These are phyloP conservation scores for Laburnicola sp. DNA, from an alignment of 2,329 filamentous ascomycete species.

Conservation along the genomic window DNA sequence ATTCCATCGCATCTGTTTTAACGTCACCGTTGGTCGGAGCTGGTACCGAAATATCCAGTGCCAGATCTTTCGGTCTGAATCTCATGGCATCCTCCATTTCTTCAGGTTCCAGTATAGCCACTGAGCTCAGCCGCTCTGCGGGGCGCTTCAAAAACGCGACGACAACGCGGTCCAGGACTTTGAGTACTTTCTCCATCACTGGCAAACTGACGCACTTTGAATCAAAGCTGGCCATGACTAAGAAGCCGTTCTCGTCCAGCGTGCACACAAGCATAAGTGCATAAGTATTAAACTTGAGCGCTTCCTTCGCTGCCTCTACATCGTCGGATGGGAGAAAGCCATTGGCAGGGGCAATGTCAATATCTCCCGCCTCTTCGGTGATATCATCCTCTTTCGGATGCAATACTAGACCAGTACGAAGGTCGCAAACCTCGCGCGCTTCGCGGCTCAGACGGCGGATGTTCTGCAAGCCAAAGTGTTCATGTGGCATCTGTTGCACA, in stretches of 20 bases:
- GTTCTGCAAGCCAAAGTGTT: constrained; percentile 65
- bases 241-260: constrained; percentile 58
- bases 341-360: constrained; percentile 49
- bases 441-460: constrained; percentile 53
- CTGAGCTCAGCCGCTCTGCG: constrained; percentile 35
- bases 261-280: constrained; percentile 68
- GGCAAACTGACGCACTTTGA: constrained; percentile 59
- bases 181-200: constrained; percentile 58
- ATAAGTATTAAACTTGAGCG: constrained; percentile 61
- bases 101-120: constrained; percentile 32
- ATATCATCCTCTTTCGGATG: constrained; percentile 38
- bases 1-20: background rate
- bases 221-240: constrained; percentile 67
- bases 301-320: constrained; percentile 61
- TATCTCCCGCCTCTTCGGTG: constrained; percentile 20
- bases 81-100: constrained; percentile 33
- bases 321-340: constrained; percentile 60
- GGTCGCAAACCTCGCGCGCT: constrained; percentile 40
- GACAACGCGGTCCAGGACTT: constrained; percentile 57
- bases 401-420: constrained; percentile 43
- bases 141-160: constrained; percentile 53
- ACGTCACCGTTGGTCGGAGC: constrained; percentile 12
- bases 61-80: constrained; percentile 27
- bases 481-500: constrained; percentile 62
- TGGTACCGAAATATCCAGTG: constrained; percentile 28